A percentile compares a stretch with the other conserved stretches of the same genome.
phyloP scores from a whole-genome alignment of 202 grass and related monocot genomes.

The Carex sylvatica region DNA sequence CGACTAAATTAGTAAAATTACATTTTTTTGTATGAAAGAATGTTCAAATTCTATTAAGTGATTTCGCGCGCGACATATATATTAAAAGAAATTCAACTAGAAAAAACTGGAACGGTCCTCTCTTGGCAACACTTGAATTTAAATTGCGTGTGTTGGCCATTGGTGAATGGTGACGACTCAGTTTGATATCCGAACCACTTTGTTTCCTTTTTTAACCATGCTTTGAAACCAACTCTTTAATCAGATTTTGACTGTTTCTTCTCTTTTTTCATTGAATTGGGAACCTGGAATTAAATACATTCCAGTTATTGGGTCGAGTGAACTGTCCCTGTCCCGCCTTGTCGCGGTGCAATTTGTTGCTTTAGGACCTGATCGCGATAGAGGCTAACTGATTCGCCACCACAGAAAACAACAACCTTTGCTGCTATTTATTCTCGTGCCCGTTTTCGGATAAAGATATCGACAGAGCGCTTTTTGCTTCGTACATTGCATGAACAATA shows the following conservation, averaged over 20 bases:
- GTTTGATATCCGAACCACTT: neutral
- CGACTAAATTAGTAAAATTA: no score
- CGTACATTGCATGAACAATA: no score
- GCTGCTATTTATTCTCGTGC: neutral
- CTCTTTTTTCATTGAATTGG: neutral
- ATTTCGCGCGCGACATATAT: no score
- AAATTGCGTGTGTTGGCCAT: neutral
- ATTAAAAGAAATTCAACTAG: no score
- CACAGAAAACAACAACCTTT: neutral
- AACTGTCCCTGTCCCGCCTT: neutral
- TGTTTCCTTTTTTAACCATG: neutral
- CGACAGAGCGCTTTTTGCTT: no score
- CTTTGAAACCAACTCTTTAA: neutral
- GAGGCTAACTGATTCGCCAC: constrained; percentile 9
- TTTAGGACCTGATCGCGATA: neutral
- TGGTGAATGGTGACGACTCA: neutral
- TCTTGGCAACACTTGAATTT: neutral
- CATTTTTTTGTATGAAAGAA: no score
- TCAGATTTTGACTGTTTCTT: neutral
- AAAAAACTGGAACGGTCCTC: no score
- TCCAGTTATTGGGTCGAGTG: neutral
- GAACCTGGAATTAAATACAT: neutral
- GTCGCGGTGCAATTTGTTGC: constrained; percentile 4
- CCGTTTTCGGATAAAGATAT: neutral
- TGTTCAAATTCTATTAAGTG: no score